Conservation (phyloP, 1,139 yeast genomes). For the Scheffersomyces lignicola region DNA sequence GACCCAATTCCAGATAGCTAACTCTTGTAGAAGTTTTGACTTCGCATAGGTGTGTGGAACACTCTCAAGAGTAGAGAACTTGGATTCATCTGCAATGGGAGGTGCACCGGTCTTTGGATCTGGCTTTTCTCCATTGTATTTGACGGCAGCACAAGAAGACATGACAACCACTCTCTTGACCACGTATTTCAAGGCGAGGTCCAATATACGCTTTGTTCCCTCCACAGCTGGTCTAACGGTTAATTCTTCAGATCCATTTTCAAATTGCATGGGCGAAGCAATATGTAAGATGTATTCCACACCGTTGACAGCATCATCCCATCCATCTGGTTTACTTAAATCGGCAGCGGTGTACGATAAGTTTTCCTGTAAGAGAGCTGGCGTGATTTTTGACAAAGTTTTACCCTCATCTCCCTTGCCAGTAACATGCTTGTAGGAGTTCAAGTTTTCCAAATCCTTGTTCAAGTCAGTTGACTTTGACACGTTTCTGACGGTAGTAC, state of each 20-base stretch:
- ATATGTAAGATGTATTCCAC: constrained; percentile 11
- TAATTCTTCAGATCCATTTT: constrained; percentile 5
- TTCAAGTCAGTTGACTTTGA: constrained; percentile 1
- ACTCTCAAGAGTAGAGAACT: background rate
- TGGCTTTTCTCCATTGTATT: constrained; percentile 1
- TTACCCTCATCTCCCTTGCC: background rate
- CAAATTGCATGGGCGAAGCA: constrained; percentile 10
- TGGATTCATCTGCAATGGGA: background rate
- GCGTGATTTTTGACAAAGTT: background rate
- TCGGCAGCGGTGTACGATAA: constrained; percentile 8
- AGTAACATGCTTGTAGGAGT: background rate
- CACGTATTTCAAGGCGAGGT: constrained; percentile 11
- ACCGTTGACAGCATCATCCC: constrained; percentile 11
- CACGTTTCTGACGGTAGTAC: constrained; percentile 10
- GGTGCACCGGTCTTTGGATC: constrained; percentile 4
- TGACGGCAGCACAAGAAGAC: constrained; percentile 18
- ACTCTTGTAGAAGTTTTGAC: constrained; percentile 2
- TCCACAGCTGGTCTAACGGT: constrained; percentile 9
- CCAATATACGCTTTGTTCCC: constrained; percentile 10
- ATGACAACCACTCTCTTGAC: constrained; percentile 19
- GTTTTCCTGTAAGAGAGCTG: background rate
- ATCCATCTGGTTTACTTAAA: constrained; percentile 10
- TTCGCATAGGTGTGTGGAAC: constrained; percentile 1
- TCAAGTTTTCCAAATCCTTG: constrained; percentile 1
- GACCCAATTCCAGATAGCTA: constrained; percentile 1